These are phyloP conservation scores for Boletus tylopilopsis DNA, from an alignment of 768 basidiomycete species.

Conservation along the genomic window DNA sequence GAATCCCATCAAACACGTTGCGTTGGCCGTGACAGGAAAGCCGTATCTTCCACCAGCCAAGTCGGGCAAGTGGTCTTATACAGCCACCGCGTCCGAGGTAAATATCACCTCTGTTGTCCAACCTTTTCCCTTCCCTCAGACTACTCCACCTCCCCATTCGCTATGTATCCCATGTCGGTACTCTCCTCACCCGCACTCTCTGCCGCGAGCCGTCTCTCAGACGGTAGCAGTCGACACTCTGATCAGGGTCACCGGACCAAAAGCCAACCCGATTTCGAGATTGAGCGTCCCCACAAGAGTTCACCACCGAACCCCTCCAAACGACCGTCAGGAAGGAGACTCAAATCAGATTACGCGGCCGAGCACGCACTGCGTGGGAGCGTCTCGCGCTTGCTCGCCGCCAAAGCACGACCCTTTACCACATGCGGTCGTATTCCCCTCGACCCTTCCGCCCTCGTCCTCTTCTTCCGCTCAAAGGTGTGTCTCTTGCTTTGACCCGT, in stretches of 20 bases:
- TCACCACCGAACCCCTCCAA: slow-evolving; percentile 27
- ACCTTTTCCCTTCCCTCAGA: slow-evolving; percentile 12
- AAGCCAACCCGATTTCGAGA: slow-evolving; percentile 57
- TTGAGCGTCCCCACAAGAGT: slow-evolving; percentile 51
- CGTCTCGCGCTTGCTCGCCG: slow-evolving; percentile 51
- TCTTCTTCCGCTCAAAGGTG: slow-evolving; percentile 82
- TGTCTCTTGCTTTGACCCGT: slow-evolving; percentile 11
- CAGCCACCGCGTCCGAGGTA: slow-evolving; percentile 32
- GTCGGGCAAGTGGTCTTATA: slow-evolving; percentile 30
- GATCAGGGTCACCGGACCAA: slow-evolving; percentile 36
- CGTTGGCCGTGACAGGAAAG: slow-evolving; percentile 30
- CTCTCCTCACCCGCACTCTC: slow-evolving; percentile 32
- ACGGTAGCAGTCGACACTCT: slow-evolving; percentile 34
- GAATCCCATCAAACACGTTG: slow-evolving; percentile 34
- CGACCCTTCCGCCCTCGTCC: slow-evolving; percentile 59
- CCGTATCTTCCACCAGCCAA: slow-evolving; percentile 28
- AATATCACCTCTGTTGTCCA: slow-evolving; percentile 22
- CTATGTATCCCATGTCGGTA: slow-evolving; percentile 29
- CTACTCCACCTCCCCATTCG: slow-evolving; percentile 4
- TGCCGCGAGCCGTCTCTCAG: slow-evolving; percentile 36
- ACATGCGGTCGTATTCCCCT: slow-evolving; percentile 67
- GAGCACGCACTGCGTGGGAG: slow-evolving; percentile 53
- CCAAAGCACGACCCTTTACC: slow-evolving; percentile 61
- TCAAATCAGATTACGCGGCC: slow-evolving; percentile 44
- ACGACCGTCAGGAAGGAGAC: slow-evolving; percentile 30